Base-by-base conservation (phyloP, 2,329 filamentous ascomycete species). In the Magnaporthiopsis rhizophila region DNA sequence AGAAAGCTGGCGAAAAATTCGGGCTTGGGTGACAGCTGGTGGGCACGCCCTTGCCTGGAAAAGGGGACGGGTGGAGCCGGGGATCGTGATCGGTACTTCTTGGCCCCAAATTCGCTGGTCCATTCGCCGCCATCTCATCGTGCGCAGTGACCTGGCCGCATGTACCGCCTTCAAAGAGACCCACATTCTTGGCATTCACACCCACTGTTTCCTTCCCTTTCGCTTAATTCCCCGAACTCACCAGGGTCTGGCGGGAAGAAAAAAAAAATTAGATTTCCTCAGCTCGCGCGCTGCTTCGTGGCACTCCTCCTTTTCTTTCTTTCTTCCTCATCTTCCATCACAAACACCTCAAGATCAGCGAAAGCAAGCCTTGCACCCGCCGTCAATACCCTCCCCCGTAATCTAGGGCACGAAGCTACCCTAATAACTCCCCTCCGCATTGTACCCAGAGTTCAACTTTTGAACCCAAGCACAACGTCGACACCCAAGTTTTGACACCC, bases 361-460 rank as follows among this genome's bases (percentile, higher is more conserved):
- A 69, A 69, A 74, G 73, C 62, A 59, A 59, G 30, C 73, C 74
- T 59, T 63, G 62, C 76, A 78, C 75, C 76, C 74, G 75, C 74
- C 68, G 67, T 69, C 68, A 71, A 69, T 67, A 68, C 71, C 72
- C 69, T 72, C 68, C 69, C 71, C 45, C 18, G 45, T 53, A 69
- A 69, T 87, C 89, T 92, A 92, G 90, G 90, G 90, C 90, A 91
- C 89, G 80, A 86, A 92, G 90, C 90, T 90, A 92, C 90, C 90
- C 90, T 92, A 82, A 77, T 80, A 80, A 63, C 69, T 78, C 80
- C 81, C 62, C 62, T 36, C 85, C 83, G 83, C 85, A 81, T 84
- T 86, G 88, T 83, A 85, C 84, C 83, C 87, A 89, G 87, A 90
- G 88, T 89, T 82, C 82, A 85, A 83, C 79, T 74, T 76, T 70